Conservation (phyloP, 2,329 filamentous ascomycete genomes). For the Cladophialophora yegresii region DNA sequence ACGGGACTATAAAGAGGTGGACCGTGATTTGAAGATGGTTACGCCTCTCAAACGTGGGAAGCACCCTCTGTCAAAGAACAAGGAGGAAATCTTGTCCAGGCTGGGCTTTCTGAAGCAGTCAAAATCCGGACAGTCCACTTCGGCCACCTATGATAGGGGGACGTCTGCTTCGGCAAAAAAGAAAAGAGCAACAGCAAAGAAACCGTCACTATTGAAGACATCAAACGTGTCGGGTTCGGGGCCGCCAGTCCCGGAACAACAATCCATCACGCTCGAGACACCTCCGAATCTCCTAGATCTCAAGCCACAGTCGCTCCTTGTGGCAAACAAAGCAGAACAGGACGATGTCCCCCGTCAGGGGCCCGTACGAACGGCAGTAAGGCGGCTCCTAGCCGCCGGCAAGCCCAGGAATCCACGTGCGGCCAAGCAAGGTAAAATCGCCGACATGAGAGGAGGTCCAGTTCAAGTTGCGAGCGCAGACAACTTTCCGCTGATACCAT, state of each 20-base stretch:
- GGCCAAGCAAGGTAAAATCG: background rate
- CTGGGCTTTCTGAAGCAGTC: slow-evolving; percentile 4
- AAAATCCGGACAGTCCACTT: background rate
- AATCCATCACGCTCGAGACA: slow-evolving; percentile 5
- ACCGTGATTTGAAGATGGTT: slow-evolving; percentile 15
- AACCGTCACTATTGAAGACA: background rate
- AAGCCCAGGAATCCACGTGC: background rate
- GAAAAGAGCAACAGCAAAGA: background rate
- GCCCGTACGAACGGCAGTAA: too few species aligned
- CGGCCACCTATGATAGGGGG: background rate
- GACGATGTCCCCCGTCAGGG: background rate
- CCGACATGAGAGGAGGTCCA: slow-evolving; percentile 14
- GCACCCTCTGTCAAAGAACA: background rate
- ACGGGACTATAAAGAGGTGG: slow-evolving; percentile 14
- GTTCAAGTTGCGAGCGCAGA: slow-evolving; percentile 38
- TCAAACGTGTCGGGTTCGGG: background rate
- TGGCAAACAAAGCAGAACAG: background rate
- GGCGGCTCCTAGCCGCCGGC: too few species aligned
- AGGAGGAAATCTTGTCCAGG: slow-evolving; percentile 5
- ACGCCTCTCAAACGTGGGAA: slow-evolving; percentile 8
- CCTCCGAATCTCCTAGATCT: background rate
- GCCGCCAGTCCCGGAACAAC: background rate
- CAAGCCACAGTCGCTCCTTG: background rate
- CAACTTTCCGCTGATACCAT: slow-evolving; percentile 55
- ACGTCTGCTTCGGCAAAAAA: background rate